Evolutionary conservation across 2,329 filamentous ascomycete genomes (phyloP), one percentile per base, ranked within the genome.

Genomic region (Cryphonectria carpinicola): DNA sequence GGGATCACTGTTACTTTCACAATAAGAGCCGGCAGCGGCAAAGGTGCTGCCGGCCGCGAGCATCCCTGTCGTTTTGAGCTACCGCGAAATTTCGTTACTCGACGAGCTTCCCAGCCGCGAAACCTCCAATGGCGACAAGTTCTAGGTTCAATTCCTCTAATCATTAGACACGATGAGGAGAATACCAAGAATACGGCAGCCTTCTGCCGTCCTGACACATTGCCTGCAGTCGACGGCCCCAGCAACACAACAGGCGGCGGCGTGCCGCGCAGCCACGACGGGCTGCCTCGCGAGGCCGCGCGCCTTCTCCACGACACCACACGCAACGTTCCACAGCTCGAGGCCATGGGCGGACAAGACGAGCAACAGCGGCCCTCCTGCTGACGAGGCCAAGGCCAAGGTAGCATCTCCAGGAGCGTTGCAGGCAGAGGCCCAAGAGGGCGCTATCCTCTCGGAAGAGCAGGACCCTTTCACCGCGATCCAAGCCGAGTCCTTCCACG

Each of bases 271-370:
- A 32, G 56, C 43, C n/a, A 19, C 70, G 10, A 65, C 54, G 17
- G 66, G 60, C 52, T 62, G 41, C 49, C 22, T 58, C 6, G 28
- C 62, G 25, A 64, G 60, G 41, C 56, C 62, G 32, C 66, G 68
- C 69, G 69, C 68, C 39, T 72, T 72, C 66, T 69, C 71, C 32
- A 72, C 71, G n/a, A 72, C 71, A 64, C 63, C 66, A 37, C 37
- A 54, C 19, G 41, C 65, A 32, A 14, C 49, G 1, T 70, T 70
- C 46, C 65, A 60, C 7, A 39, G 28, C 17, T 68, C 66, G 13
- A 35, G 58, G 35, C 4, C 62, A 35, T 43, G 52, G 22, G 39
- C 66, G 17, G 69, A 71, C 10, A 66, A 67, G 22, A 2, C n/a
- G 2, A 37, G 56, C 35, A 35, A 22, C 7, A 8, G 19, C 22